These are phyloP conservation scores for Phytopythium aichiense DNA, from an alignment of 352 stramenopile species.

Conservation along the genomic window DNA sequence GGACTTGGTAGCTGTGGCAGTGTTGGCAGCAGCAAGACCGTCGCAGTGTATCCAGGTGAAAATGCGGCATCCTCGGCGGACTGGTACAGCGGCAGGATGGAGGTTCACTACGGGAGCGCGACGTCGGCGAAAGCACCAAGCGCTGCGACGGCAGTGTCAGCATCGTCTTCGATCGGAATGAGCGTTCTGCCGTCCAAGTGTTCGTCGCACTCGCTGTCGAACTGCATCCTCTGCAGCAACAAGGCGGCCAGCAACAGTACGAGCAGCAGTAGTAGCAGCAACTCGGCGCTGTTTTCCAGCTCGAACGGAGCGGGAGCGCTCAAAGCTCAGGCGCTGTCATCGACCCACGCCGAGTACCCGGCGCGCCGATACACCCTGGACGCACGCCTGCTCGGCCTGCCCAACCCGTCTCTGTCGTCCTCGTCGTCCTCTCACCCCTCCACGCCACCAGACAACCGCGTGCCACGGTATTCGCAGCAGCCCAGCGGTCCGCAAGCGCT, in stretches of 20 bases:
- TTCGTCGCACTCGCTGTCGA: constrained; percentile 48
- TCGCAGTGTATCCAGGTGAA: not conserved
- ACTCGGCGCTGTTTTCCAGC: not conserved
- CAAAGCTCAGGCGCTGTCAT: not conserved
- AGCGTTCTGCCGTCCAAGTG: constrained; percentile 24
- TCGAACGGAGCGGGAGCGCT: not conserved
- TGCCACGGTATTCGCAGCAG: not conserved
- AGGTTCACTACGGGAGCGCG: not conserved
- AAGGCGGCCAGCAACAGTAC: not conserved
- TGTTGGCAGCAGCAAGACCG: not conserved
- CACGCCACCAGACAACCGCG: not conserved
- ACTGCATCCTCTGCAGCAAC: constrained; percentile 56
- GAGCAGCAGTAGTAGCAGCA: not conserved
- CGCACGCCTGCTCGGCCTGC: constrained; percentile 16
- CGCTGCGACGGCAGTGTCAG: not conserved
- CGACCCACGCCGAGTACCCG: not conserved
- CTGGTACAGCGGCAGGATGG: not conserved
- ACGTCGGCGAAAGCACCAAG: not conserved
- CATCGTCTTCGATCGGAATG: not conserved
- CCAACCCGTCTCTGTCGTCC: not conserved
- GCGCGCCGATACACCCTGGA: constrained; percentile 27
- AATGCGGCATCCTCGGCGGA: not conserved
- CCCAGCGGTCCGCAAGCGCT: not conserved
- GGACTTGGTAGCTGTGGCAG: not conserved
- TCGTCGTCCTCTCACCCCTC: not conserved